These are phyloP conservation scores for Leishmania tarentolae DNA, from an alignment of 208 protist genomes.

Conservation along the genomic window DNA sequence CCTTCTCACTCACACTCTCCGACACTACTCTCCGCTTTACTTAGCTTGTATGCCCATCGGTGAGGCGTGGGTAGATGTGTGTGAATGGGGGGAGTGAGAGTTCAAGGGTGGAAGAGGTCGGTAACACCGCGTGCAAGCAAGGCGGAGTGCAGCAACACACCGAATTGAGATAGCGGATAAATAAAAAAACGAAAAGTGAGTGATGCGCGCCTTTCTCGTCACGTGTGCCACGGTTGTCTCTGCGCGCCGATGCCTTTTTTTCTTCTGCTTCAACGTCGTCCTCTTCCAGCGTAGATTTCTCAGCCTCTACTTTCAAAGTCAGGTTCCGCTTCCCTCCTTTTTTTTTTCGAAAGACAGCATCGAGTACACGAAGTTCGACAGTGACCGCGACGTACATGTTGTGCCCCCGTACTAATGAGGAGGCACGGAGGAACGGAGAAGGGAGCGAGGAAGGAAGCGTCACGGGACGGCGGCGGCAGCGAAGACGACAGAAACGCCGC, in stretches of 20 bases:
- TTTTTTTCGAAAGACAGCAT: neutral
- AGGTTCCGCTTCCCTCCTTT: neutral
- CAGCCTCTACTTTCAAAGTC: neutral
- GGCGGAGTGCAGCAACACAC: neutral
- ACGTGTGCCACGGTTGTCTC: neutral
- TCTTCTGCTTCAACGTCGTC: neutral
- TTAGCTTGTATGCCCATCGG: neutral
- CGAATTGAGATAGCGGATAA: neutral
- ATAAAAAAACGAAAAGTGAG: neutral
- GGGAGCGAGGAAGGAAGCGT: neutral
- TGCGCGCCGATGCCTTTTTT: neutral
- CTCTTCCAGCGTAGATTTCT: neutral
- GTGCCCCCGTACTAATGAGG: neutral
- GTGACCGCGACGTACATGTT: neutral
- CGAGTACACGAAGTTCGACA: neutral
- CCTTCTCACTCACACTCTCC: neutral
- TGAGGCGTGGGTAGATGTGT: neutral
- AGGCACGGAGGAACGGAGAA: neutral
- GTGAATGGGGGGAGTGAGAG: neutral
- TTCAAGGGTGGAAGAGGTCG: neutral
- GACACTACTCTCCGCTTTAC: neutral
- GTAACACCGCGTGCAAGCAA: neutral
- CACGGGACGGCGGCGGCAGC: neutral
- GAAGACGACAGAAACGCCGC: neutral
- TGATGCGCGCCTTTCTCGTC: too few relatives aligned